These are phyloP conservation scores for Nakazawaea ambrosiae DNA, from an alignment of 805 yeast genomes.

Conservation along the genomic window DNA sequence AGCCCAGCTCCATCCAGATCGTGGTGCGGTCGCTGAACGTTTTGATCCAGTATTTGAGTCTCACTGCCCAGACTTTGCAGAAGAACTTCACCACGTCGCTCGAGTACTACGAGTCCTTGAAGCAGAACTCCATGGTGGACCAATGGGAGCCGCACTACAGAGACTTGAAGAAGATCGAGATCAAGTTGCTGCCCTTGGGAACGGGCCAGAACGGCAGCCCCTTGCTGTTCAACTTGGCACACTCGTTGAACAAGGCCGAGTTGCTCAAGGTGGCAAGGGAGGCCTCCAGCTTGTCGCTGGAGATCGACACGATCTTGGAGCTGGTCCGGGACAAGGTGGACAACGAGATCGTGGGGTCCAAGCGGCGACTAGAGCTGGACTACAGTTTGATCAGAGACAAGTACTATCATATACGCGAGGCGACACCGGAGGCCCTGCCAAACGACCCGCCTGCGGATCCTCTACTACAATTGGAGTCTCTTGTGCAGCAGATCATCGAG, in stretches of 20 bases:
- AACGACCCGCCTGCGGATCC: neutral
- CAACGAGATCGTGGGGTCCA: conserved; percentile 27
- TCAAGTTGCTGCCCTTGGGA: conserved; percentile 19
- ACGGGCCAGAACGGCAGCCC: no score
- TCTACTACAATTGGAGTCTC: conserved; percentile 15
- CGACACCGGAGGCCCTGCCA: neutral
- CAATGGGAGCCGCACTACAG: conserved; percentile 31
- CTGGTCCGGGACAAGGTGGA: conserved; percentile 28
- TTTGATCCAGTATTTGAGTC: conserved; percentile 43
- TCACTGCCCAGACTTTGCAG: conserved; percentile 35
- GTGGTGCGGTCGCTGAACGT: conserved; percentile 44
- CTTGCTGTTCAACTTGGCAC: conserved; percentile 24
- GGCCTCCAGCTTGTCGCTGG: conserved; percentile 16
- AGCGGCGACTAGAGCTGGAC: conserved; percentile 28
- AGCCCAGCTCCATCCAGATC: conserved; percentile 27
- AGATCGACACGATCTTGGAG: conserved; percentile 17
- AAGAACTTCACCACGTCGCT: conserved; percentile 29
- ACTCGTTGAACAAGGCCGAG: conserved; percentile 24
- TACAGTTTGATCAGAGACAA: conserved; percentile 35
- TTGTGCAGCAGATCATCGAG: conserved; percentile 17
- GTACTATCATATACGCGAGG: conserved; percentile 1
- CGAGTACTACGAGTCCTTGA: conserved; percentile 26
- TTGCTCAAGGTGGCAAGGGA: conserved; percentile 26
- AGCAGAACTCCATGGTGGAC: conserved; percentile 34
- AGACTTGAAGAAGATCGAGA: conserved; percentile 19